These are phyloP conservation scores for Selaginella tamariscina DNA, from an alignment of 75 land plant genomes.

Conservation along the genomic window DNA sequence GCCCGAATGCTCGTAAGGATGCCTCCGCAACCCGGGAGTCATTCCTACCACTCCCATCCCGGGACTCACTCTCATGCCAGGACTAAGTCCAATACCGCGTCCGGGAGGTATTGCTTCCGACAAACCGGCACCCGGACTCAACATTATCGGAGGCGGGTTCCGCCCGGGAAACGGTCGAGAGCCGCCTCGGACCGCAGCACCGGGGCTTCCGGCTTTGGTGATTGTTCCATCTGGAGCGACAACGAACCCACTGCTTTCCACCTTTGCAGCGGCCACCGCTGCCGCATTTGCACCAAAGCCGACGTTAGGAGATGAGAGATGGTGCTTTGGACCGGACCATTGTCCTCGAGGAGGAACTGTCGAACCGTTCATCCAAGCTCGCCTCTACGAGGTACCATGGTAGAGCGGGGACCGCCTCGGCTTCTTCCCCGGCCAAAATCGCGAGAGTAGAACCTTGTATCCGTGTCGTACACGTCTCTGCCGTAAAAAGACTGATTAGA, in stretches of 20 bases:
- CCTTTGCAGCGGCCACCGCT: constrained; percentile 49
- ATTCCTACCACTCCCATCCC: constrained; percentile 16
- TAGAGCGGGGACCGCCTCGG: constrained; percentile 25
- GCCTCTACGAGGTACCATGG: constrained; percentile 28
- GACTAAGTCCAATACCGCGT: constrained; percentile 15
- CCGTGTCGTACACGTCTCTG: constrained; percentile 12
- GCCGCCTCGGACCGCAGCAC: constrained; percentile 9
- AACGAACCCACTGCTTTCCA: constrained; percentile 56
- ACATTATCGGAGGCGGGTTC: constrained; percentile 18
- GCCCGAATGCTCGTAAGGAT: constrained; percentile 10
- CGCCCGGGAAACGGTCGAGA: constrained; percentile 16
- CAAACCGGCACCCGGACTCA: not conserved
- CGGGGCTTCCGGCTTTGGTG: constrained; percentile 18
- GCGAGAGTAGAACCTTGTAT: constrained; percentile 21
- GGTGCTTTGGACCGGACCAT: constrained; percentile 11
- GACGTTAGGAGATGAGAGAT: constrained; percentile 20
- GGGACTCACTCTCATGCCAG: constrained; percentile 17
- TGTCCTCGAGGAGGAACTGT: constrained; percentile 18
- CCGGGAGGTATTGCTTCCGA: constrained; percentile 6
- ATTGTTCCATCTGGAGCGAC: constrained; percentile 51
- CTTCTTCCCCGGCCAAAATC: constrained; percentile 29
- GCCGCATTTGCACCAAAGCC: constrained; percentile 37
- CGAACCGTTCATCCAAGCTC: constrained; percentile 19
- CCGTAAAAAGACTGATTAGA: constrained; percentile 2
- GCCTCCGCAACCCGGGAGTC: constrained; percentile 16